Base-by-base conservation (phyloP, 2,329 filamentous ascomycete species). In the Phialophora tarda region DNA sequence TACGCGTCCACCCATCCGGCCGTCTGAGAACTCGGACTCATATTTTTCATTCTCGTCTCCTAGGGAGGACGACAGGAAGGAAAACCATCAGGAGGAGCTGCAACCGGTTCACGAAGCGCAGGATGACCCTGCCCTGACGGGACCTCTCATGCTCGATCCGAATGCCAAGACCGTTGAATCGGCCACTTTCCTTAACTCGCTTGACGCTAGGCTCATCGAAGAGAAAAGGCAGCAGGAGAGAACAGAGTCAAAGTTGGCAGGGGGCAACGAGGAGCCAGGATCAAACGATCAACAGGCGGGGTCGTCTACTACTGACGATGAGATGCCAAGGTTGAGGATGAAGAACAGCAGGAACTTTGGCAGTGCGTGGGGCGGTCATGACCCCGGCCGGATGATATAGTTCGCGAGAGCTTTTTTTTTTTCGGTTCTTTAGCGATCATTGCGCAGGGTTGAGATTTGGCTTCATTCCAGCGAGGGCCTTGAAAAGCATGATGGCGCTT, bases 301-400 rank as follows among this genome's bases (percentile, higher is more conserved):
- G 28, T 73, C 76, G 21, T 77, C 79, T 48, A 32, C 56, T 44
- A 50, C 34, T 28, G 69, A 70, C 28, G 72, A 74, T 26, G 69
- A 71, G 21, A 64, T 68, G 48, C 73, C 73, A 32, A 62, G 59
- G 71, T 72, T 81, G 64, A 80, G 76, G 68, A 78, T 82, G 71
- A 81, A 76, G 69, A 78, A 78, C 28, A 78, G 77, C 17, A 81
- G 77, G 21, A 82, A 82, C 72, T 82, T 82, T 74, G 81, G 80
- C n/a, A 80, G 79, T 63, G 81, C 79, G 4, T 82, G 80, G 77
- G 80, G 81, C 32, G 67, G 17, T 65, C 64, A 34, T 65, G 41
- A 59, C 24, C 50, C n/a, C 44, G 50, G 23, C 24, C 38, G 30
- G 34, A 58, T 51, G 32, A 12, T 23, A 24, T 51, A 51, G 23